These are phyloP conservation scores for Capronia epimyces DNA, from an alignment of 2,329 filamentous ascomycete genomes.

Conservation along the genomic window DNA sequence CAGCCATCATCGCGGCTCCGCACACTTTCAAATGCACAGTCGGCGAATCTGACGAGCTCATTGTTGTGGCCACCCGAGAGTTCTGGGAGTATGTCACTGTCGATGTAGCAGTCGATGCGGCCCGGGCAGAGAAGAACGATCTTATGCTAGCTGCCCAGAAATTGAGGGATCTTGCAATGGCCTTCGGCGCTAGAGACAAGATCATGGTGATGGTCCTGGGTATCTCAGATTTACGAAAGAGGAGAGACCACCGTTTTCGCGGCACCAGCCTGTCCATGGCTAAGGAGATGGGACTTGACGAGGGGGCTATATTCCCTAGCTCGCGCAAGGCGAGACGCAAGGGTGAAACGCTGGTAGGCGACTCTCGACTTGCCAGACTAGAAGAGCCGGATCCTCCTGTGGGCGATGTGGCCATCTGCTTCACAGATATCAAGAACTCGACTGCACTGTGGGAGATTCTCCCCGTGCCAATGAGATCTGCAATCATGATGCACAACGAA, in stretches of 20 bases:
- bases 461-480: constrained; percentile 88
- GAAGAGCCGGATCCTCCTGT: constrained; percentile 89
- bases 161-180: constrained; percentile 87
- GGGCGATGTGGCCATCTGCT: constrained; percentile 87
- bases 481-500: constrained; percentile 96
- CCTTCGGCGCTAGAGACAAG: constrained; percentile 88
- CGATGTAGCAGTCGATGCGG: constrained; percentile 86
- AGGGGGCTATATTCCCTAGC: constrained; percentile 53
- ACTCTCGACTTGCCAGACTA: constrained; percentile 80
- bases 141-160: constrained; percentile 94
- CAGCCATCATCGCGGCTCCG: constrained; percentile 85
- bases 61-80: constrained; percentile 83
- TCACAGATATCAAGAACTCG: constrained; percentile 98
- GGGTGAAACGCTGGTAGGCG: constrained; percentile 50
- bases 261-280: constrained; percentile 83
- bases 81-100: constrained; percentile 92
- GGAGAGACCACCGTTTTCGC: constrained; percentile 68
- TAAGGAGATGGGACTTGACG: constrained; percentile 64
- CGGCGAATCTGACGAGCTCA: constrained; percentile 85
- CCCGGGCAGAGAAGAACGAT: constrained; percentile 76
- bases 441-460: constrained; percentile 95
- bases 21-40: constrained; percentile 73
- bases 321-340: constrained; percentile 61
- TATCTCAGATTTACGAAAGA: constrained; percentile 81
- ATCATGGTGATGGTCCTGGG: constrained; percentile 99